Evolutionary conservation across 129 eudicot genomes (phyloP).

Genomic region (Solidago caesia): DNA sequence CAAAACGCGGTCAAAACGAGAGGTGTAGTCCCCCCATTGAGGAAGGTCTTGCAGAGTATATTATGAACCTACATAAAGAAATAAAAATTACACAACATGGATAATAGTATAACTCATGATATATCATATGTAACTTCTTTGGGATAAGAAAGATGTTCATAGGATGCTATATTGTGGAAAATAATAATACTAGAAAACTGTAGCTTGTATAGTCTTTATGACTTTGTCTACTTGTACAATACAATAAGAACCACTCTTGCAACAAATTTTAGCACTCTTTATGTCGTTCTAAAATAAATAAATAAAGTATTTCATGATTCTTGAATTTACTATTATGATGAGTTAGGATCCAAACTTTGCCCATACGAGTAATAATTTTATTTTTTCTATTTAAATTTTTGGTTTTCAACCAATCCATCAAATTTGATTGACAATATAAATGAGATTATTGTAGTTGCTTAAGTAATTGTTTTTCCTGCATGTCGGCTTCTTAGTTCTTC

Average conservation of each 20-base stretch:
- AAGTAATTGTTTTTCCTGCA: too few relatives aligned
- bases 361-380: too few relatives aligned
- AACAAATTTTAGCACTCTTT: not conserved
- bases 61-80: not conserved
- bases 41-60: not conserved
- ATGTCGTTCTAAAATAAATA: not conserved
- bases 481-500: too few relatives aligned
- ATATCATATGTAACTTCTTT: not conserved
- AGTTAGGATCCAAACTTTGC: too few relatives aligned
- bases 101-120: not conserved
- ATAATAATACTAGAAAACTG: slow-evolving; percentile 16
- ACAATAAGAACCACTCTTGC: slow-evolving; percentile 7
- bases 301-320: too few relatives aligned
- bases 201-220: slow-evolving; percentile 13
- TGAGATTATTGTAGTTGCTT: too few relatives aligned
- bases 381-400: too few relatives aligned
- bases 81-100: not conserved
- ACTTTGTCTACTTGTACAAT: slow-evolving; percentile 20
- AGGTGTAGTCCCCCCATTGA: not conserved
- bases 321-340: too few relatives aligned
- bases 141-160: slow-evolving; percentile 14
- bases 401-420: too few relatives aligned
- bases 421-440: too few relatives aligned
- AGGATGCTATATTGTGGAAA: slow-evolving; percentile 17
- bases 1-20: too few relatives aligned